Evolutionary conservation across 345 rosid genomes (phyloP).

Genomic region (Eucalyptus sp.): DNA sequence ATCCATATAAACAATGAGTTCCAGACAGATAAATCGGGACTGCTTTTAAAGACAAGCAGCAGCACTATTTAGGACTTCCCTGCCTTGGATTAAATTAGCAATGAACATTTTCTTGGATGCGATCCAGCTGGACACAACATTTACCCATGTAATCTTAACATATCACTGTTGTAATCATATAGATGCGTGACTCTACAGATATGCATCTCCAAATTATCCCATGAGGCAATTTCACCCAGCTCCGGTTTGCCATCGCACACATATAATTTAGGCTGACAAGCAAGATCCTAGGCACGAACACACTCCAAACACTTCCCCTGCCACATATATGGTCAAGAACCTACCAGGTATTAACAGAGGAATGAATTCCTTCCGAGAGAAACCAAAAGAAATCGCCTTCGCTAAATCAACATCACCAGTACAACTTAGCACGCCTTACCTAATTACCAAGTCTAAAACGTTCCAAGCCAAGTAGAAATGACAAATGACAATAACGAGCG

Average conservation of each 20-base stretch:
- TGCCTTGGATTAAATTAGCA: neutral
- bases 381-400: neutral
- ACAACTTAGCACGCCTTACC: neutral
- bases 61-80: neutral
- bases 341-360: neutral
- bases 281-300: neutral
- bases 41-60: neutral
- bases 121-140: neutral
- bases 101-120: neutral
- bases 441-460: neutral
- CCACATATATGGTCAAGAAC: neutral
- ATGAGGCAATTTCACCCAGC: neutral
- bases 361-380: neutral
- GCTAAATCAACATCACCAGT: neutral
- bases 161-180: neutral
- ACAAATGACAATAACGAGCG: neutral
- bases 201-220: neutral
- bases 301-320: neutral
- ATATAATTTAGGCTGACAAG: neutral
- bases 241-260: neutral
- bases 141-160: neutral
- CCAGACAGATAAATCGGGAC: neutral
- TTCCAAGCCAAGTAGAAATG: neutral
- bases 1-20: neutral
- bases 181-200: neutral